Conservation (phyloP, 2,329 filamentous ascomycete species). For the Kalmusia sp. region DNA sequence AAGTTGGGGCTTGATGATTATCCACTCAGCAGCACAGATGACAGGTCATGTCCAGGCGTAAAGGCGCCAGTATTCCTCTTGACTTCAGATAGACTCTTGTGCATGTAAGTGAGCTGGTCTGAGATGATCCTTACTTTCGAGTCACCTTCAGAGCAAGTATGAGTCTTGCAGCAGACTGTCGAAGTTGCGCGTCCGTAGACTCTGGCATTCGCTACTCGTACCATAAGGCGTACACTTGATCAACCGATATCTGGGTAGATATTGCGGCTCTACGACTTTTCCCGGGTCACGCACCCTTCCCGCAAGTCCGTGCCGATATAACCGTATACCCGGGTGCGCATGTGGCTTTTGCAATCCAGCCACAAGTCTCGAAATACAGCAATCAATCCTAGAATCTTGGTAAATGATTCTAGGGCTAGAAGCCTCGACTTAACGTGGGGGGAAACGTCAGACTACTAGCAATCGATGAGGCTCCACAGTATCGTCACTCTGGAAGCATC, state of each 20-base stretch:
- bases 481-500: not conserved
- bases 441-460: not conserved
- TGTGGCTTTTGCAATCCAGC: not conserved
- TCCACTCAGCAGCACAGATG: no score
- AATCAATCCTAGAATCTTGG: not conserved
- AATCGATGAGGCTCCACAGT: not conserved
- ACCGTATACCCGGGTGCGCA: not conserved
- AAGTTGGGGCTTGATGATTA: no score
- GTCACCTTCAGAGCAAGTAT: not conserved
- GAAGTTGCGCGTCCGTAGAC: no score
- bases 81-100: no score
- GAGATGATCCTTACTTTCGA: conserved; percentile 6
- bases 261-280: conserved; percentile 10
- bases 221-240: no score
- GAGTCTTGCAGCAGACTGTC: no score
- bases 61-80: no score
- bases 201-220: no score
- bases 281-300: conserved; percentile 1
- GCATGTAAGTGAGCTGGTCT: no score
- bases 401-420: not conserved
- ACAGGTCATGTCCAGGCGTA: no score
- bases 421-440: not conserved
- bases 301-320: conserved; percentile 5
- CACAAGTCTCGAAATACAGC: not conserved
- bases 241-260: not conserved